Percentiles rank a stretch among this genome's conserved stretches.
Conservation (phyloP, 257 asterid genomes). For the Capsicum pubescens region DNA sequence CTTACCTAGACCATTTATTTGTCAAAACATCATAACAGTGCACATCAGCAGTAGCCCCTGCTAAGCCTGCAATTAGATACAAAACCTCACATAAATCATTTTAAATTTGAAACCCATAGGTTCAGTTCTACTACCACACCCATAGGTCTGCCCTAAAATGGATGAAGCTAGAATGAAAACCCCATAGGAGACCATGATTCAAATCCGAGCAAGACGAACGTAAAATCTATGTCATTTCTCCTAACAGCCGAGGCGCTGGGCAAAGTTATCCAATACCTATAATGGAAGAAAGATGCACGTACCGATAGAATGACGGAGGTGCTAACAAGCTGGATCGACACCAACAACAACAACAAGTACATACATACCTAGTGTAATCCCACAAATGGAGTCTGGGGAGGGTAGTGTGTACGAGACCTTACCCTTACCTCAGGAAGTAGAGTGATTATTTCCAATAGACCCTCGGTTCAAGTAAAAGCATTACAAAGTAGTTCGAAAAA, state of each 20-base stretch:
- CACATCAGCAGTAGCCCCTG: conserved; percentile 98
- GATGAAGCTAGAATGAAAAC: neutral
- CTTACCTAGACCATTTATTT: conserved; percentile 96
- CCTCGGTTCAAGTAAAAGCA: too few species aligned
- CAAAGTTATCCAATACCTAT: neutral
- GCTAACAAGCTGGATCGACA: neutral
- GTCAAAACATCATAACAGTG: conserved; percentile 92
- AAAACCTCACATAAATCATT: conserved; percentile 22
- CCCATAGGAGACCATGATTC: neutral
- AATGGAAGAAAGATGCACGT: neutral
- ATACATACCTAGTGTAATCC: too few species aligned
- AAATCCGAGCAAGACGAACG: neutral
- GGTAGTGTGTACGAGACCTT: too few species aligned
- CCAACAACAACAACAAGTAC: neutral
- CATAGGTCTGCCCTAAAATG: neutral
- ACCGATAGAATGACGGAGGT: neutral
- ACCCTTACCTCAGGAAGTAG: too few species aligned
- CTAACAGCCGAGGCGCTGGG: neutral
- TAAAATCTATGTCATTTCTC: conserved; percentile 12
- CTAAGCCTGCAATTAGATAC: conserved; percentile 78
- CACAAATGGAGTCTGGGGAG: too few species aligned
- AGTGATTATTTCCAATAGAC: too few species aligned
- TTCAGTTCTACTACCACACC: neutral
- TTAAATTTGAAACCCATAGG: conserved; percentile 8
- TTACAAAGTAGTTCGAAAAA: too few species aligned